Evolutionary conservation across 176 grass and related monocot genomes (phyloP).

Genomic region (Zea mays): DNA sequence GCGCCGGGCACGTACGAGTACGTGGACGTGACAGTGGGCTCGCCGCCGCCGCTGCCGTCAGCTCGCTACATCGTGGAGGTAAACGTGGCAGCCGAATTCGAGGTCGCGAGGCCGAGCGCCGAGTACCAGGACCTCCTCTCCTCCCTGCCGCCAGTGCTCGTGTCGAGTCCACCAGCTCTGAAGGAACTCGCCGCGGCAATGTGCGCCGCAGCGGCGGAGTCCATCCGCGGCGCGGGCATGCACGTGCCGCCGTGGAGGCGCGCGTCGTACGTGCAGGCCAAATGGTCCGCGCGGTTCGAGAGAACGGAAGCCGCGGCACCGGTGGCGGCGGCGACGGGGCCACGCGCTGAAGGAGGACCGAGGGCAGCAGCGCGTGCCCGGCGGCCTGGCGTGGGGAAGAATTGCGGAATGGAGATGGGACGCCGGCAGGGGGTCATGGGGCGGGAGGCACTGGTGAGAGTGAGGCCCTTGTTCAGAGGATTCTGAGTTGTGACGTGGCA

Average conservation of each 20-base stretch:
- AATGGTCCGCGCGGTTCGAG: slow-evolving; percentile 60
- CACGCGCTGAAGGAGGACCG: background rate
- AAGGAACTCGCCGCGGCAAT: slow-evolving; percentile 55
- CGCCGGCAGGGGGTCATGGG: slow-evolving; percentile 18
- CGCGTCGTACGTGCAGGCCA: slow-evolving; percentile 59
- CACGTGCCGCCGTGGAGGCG: slow-evolving; percentile 82
- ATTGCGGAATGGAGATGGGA: slow-evolving; percentile 50
- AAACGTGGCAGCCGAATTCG: slow-evolving; percentile 59
- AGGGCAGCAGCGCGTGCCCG: background rate
- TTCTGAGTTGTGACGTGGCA: background rate
- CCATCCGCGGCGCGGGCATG: slow-evolving; percentile 64
- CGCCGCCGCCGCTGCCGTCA: background rate
- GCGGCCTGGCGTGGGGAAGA: slow-evolving; percentile 4
- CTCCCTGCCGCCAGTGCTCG: slow-evolving; percentile 50
- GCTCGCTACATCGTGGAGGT: slow-evolving; percentile 75
- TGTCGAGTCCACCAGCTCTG: slow-evolving; percentile 43
- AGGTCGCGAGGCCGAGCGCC: slow-evolving; percentile 67
- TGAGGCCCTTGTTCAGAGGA: slow-evolving; percentile 26
- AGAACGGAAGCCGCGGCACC: background rate
- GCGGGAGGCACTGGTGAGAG: background rate
- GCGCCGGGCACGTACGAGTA: slow-evolving; percentile 55
- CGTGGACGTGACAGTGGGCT: slow-evolving; percentile 50
- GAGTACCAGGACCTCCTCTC: slow-evolving; percentile 50
- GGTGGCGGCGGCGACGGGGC: background rate
- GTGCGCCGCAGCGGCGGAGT: slow-evolving; percentile 66